Base-by-base conservation (phyloP, 2,329 filamentous ascomycete species). In the Aspergillus unguis region DNA sequence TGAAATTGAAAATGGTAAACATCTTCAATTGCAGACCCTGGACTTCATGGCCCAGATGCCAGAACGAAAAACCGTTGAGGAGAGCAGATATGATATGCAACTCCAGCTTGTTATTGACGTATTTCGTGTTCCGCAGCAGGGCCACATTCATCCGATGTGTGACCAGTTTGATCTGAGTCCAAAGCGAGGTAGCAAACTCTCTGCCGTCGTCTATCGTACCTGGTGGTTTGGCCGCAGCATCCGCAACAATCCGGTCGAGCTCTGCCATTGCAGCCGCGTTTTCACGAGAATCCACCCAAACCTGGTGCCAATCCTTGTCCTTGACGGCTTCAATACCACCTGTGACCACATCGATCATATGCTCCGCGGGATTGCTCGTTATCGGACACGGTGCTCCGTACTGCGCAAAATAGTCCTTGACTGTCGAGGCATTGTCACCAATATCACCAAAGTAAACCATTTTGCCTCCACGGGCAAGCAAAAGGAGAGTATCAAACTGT, bases 21-120 rank as follows among this genome's bases (percentile, higher is more conserved):
- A 89, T 83, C 58, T 85, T 80, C 68, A 86, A 83, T 63, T 90
- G 85, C 75, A 89, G 81, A 60, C 87, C 85, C 10, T 77, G 75
- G 47, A 85, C 75, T 0, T 74, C 78, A 66, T 84, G 73, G 1
- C 85, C 85, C 2, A 88, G 78, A 56, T 83, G 73, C 77, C 80
- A 88, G 71, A 88, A 90, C 1, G 85, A 75, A 37, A 80, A 71
- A 4, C 64, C 70, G 48, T 76, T 74, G 57, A 77, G 76, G 6
- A 75, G 58, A 35, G 73, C 65, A 44, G 73, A 74, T 50, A 74
- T 69, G 46, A 81, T 76, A 58, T 81, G 78, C 7, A 81, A 68
- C 55, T 71, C 71, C 52, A 85, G 66, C 67, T 85, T 85, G 73
- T 81, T 85, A 65, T 80, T 80, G 51, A 85, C 66, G 58, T 88